Evolutionary conservation across 1,284 basidiomycete species (phyloP), one percentile per base, ranked within the genome.

Genomic region (Sporisorium scitamineum): DNA sequence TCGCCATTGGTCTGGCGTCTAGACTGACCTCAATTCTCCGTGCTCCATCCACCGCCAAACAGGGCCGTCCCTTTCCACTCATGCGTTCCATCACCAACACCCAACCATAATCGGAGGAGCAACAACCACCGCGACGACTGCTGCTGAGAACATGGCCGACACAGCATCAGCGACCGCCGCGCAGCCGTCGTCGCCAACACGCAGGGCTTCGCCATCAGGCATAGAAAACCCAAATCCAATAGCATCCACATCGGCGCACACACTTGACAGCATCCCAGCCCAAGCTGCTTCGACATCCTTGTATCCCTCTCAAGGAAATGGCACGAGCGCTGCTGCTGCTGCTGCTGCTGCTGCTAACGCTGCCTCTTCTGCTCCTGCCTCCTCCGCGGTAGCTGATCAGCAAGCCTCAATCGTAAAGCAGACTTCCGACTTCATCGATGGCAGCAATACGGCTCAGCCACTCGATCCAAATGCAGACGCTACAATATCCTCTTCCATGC

Each of bases 211-310:
- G 11, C 63, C 67, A 7, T 64, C 67, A 9, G 72, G 72, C 44
- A 70, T 67, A 47, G 73, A 78, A 61, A 74, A 74, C 34, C 67
- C 51, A 16, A 45, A 78, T 26, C 71, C 76, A 18, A 39, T 79
- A 11, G 77, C 77, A 22, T 76, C 78, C 45, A 79, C 74, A 24
- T 79, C 78, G 34, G 78, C 74, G 13, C 59, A 77, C 34, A 79
- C 77, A 11, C 66, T 79, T 34, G 77, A 79, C 32, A 42, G 24
- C 39, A 50, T 29, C 4, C 44, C 60, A 13, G 51, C 60, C 11
- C 5, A 29, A 18, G 20, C 54, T 10, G 34, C 53, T 31, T 18
- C 47, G 2, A 20, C 34, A 39, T 20, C 51, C 16, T 18, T 37
- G 6, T 31, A 37, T 6, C 27, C 44, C 39, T 45, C 34, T n/a